Evolutionary conservation across 1,284 basidiomycete species (phyloP), one percentile per base, ranked within the genome.

Genomic region (Exobasidium rhododendri): DNA sequence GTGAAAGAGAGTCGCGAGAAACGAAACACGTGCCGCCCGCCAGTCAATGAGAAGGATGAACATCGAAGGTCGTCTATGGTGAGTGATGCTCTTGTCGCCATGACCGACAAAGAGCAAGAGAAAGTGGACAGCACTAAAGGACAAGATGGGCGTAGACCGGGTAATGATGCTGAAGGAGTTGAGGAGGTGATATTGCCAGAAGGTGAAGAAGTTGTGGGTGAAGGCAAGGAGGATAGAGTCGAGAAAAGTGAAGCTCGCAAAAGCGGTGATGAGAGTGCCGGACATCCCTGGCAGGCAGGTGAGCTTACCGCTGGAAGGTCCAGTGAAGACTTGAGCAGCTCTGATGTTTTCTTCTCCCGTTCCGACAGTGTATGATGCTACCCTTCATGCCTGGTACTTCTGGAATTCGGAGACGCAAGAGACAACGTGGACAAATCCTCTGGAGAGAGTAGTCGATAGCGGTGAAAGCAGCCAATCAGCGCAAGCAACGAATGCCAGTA

Each of bases 341-440:
- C 44, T 58, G 17, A 24, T 59, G 47, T 20, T 13, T 20, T 14
- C 56, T 56, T 24, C n/a, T 20, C 10, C 22, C 7, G 7, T 24
- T 61, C 14, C 32, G 4, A 40, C 40, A 57, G 60, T 62, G 29
- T 63, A 57, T 56, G 60, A 47, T 22, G 46, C 61, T 14, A 22
- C 31, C 4, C 49, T 26, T 2, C 14, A 43, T 5, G 58, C 61
- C 10, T 63, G 58, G 47, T 63, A 63, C 50, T 63, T 63, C 29
- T 63, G 61, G 61, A 63, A 63, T 53, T n/a, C 46, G 7, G 24
- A 28, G 29, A 59, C 61, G 30, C 46, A 55, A 44, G 46, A 61
- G 30, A 63, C 61, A 32, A 63, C 61, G 14, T 63, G 61, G 61
- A 32, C 24, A 43, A 63, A 63, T 31, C 61, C 61, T 11, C 47